Base-by-base conservation (phyloP, 371 early-diverging fungal genomes). In the Apophysomyces elegans region DNA sequence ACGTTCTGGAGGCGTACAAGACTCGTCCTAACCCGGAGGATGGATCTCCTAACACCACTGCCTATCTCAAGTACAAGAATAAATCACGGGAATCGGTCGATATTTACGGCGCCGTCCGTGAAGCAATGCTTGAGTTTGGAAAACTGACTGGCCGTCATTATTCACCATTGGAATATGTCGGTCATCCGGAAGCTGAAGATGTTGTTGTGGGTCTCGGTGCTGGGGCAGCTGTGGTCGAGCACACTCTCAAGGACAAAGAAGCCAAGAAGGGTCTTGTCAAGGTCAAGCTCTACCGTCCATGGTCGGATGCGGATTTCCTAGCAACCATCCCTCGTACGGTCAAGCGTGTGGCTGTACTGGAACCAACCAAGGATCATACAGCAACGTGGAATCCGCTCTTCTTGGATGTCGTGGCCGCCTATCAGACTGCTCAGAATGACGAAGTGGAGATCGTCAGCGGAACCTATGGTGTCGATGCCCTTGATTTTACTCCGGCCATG, bases 381-480 rank as follows among this genome's bases (percentile, higher is more conserved):
- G 83, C 87, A 50, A 76, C 86, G 44, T 92, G 91, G 91, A 90
- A 89, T 39, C 93, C 93, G 18, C 76, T 93, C 50, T 89, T 92
- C 77, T 84, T 93, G 62, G 93, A 93, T 64, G 79, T 93, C 41
- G 86, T 89, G 3, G 83, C 90, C 41, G 81, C 88, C 9, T 88
- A 88, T 67, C 88, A 90, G 66, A 70, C 87, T 18, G 76, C 75
- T 37, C 78, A 79, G 39, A 68, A 80, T 45, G 72, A 82, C 9
- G 67, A 72, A 26, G 78, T 77, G 0, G 81, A 84, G 44, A 82
- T 84, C 61, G 73, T 69, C 38, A 84, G 86, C 65, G 84, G 86
- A 14, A 85, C 84, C 58, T 87, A 83, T 71, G 81, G 82, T 64
- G 83, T 81, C 7, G 73, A 78, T 14, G 72, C 74, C 16, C 60